Evolutionary conservation across 1,139 yeast genomes (phyloP), one percentile per base, ranked within the genome.

Genomic region (Scheffersomyces titani): DNA sequence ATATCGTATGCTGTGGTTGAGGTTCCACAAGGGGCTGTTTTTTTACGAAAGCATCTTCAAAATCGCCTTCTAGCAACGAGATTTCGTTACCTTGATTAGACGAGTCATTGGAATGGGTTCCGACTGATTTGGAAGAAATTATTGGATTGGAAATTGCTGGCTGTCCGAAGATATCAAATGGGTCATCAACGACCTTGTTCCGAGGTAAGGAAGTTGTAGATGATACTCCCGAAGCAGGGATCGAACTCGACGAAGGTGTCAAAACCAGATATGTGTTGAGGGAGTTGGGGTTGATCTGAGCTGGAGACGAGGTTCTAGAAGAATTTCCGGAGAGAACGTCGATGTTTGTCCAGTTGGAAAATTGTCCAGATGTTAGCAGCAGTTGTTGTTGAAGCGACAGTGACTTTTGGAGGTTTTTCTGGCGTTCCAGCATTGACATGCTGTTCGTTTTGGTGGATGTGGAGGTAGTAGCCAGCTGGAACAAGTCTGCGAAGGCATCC

Each of bases 401-500:
- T 30, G 40, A 11, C 3, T 30, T 30, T 30, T 30, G 40, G 40
- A 30, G 40, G 16, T 30, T 5, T 11, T 30, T 30, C 16, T 30
- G 40, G 49, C 70, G 61, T 54, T 70, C 72, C n/a, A 60, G 52
- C 58, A 70, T 55, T 21, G 67, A 61, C 56, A 67, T 53, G 54
- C 60, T 55, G 57, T 60, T 62, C 19, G 61, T 54, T 53, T 57
- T 50, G 22, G 56, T 44, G 44, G 53, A 18, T 52, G 53, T 47
- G 5, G 54, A 47, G n/a, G 53, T 59, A 16, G 66, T 69, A 1
- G 82, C 81, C 21, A 77, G 69, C 63, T 66, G 79, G 59, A 80
- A 79, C 50, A 80, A 72, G 61, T 79, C 83, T 3, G 83, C 81
- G 70, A 80, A 80, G 9, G 80, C 83, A 69, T 80, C 84, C 61